Base-by-base conservation (phyloP, 148 eudicot species). In the Cornus kousa region DNA sequence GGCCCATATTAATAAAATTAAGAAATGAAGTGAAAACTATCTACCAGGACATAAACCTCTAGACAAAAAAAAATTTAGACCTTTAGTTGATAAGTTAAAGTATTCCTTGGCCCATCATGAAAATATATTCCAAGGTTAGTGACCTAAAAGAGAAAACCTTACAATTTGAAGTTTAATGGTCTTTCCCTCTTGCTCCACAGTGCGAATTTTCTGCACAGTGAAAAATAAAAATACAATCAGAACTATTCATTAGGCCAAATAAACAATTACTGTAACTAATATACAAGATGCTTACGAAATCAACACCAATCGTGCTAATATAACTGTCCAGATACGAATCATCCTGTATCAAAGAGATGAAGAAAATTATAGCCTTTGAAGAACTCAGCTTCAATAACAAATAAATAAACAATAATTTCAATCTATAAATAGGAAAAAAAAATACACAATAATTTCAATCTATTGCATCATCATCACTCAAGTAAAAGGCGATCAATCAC, bases 241-340 rank as follows among this genome's bases (percentile, higher is more conserved):
- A 57, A 57, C 20, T 16, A 57, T 57, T 17, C 17, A 57, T 16
- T 17, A 14, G 10, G 17, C 64, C 64, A 57, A 57, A 57, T 5
- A 9, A 57, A 57, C 17, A 48, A 3, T 57, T 57, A 57, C 17
- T 11, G 2, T 14, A 48, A 7, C 9, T 48, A 1, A 48, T 8
- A 4, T 48, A 48, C 53, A 48, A 48, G 53, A 48, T 48, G 11
- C 81, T 82, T 78, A 82, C 85, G 70, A 82, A 82, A 67, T 82
- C 85, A 35, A 82, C 85, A 62, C 85, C 85, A 70, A 82, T 82
- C 59, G 85, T 82, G 79, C 85, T 82, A 78, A 82, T 82, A 70
- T 82, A 82, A 66, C 85, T 82, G 71, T 82, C 85, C 71, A 82
- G 65, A 69, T 82, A 82, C 6, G 85, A 82, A 57, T 82, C 85